Conservation (phyloP, 306 rosid genomes). For the Rubus parviflorus region DNA sequence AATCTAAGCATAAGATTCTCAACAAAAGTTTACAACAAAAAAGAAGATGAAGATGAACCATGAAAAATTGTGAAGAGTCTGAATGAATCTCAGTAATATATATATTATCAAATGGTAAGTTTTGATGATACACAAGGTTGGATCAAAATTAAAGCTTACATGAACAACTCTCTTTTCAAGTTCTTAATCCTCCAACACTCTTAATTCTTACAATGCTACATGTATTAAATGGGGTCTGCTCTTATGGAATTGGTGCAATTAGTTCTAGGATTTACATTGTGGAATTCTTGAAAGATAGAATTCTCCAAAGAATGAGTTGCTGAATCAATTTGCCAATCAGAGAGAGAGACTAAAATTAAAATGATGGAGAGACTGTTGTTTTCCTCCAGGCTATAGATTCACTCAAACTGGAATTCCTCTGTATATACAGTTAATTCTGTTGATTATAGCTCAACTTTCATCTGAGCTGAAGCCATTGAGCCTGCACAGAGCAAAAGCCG, state of each 20-base stretch:
- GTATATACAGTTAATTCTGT: conserved; percentile 39
- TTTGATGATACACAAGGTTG: conserved; percentile 30
- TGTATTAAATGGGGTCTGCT: conserved; percentile 11
- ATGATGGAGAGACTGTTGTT: conserved; percentile 17
- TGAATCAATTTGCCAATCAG: conserved; percentile 27
- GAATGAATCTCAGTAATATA: conserved; percentile 23
- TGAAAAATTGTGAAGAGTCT: background rate
- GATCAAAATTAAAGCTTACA: conserved; percentile 30
- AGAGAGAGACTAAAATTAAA: conserved; percentile 12
- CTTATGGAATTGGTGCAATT: conserved; percentile 33
- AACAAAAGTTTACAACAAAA: background rate
- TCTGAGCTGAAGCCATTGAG: conserved; percentile 40
- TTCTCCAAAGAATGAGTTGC: conserved; percentile 51
- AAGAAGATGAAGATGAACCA: background rate
- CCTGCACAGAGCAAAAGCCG: conserved; percentile 25
- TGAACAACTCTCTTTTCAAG: conserved; percentile 18
- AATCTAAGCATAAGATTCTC: background rate
- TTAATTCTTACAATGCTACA: conserved; percentile 15
- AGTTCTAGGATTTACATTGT: conserved; percentile 39
- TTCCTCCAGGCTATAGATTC: conserved; percentile 35
- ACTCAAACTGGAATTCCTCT: conserved; percentile 35
- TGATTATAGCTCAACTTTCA: conserved; percentile 49
- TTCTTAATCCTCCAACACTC: conserved; percentile 12
- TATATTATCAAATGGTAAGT: conserved; percentile 27
- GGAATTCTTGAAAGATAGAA: conserved; percentile 36